phyloP scores from a whole-genome alignment of 176 grass and related monocot genomes.

The Phragmites australis region DNA sequence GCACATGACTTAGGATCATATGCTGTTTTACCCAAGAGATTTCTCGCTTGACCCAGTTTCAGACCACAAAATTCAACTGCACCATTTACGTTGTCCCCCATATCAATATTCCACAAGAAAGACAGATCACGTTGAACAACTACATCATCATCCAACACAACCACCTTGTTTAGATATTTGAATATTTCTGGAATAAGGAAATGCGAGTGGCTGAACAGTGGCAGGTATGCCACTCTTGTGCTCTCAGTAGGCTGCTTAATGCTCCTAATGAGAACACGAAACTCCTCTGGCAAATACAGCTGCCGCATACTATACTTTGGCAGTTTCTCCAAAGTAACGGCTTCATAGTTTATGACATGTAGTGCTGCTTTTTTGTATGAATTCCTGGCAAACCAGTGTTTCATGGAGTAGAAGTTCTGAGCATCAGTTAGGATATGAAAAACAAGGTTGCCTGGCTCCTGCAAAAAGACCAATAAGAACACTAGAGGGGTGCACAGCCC shows the following conservation, averaged over 20 bases:
- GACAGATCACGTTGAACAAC: conserved; percentile 87
- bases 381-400: conserved; percentile 80
- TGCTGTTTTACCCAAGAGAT: conserved; percentile 57
- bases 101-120: conserved; percentile 82
- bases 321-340: conserved; percentile 44
- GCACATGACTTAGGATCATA: conserved; percentile 81
- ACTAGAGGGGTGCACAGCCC: conserved; percentile 14
- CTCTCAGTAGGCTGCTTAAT: conserved; percentile 52
- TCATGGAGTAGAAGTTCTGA: conserved; percentile 87
- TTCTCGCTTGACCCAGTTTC: conserved; percentile 67
- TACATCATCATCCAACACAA: conserved; percentile 90
- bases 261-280: conserved; percentile 77
- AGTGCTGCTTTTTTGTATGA: conserved; percentile 60
- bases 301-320: conserved; percentile 38
- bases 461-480: conserved; percentile 36
- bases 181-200: conserved; percentile 96
- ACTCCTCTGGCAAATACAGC: conserved; percentile 84
- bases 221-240: conserved; percentile 72
- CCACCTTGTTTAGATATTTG: conserved; percentile 77
- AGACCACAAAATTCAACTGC: conserved; percentile 72
- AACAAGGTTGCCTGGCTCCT: conserved; percentile 72
- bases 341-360: conserved; percentile 74
- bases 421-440: conserved; percentile 88
- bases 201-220: conserved; percentile 86
- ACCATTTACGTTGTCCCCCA: conserved; percentile 91